A percentile compares a stretch with the other conserved stretches of the same genome.
phyloP scores from a whole-genome alignment of 108 stramenopile species.

The Cyclotella kingstonii region DNA sequence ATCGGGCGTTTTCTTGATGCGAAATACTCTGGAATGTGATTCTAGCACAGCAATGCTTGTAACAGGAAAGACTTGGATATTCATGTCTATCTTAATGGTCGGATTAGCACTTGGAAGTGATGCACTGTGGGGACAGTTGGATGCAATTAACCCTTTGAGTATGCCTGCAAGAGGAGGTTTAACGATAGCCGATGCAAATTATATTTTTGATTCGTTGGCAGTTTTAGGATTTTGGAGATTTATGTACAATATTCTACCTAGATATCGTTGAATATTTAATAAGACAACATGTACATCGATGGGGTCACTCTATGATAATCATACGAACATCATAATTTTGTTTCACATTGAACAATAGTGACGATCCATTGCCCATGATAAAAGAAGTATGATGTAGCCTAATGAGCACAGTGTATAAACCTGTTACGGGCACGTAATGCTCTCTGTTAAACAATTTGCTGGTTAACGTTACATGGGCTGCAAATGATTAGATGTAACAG shows the following conservation, averaged over 20 bases:
- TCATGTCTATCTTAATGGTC: conserved; percentile 45
- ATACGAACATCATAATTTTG: too few relatives aligned
- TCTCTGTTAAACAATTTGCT: too few relatives aligned
- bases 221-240: conserved; percentile 75
- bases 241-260: conserved; percentile 53
- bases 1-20: conserved; percentile 55
- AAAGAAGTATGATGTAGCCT: too few relatives aligned
- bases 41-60: conserved; percentile 47
- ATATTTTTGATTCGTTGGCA: conserved; percentile 68
- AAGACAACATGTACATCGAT: too few relatives aligned
- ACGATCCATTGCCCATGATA: too few relatives aligned
- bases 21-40: conserved; percentile 66
- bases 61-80: conserved; percentile 67
- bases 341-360: too few relatives aligned
- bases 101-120: conserved; percentile 37
- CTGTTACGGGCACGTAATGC: too few relatives aligned
- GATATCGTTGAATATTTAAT: conserved; percentile 22
- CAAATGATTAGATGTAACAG: too few relatives aligned
- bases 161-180: conserved; percentile 26
- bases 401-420: too few relatives aligned
- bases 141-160: conserved; percentile 15
- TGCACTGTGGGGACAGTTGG: conserved; percentile 15
- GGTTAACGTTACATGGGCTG: too few relatives aligned
- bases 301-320: too few relatives aligned
- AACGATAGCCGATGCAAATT: conserved; percentile 69